Evolutionary conservation across 306 rosid genomes (phyloP), one percentile per base, ranked within the genome.

Genomic region (Quercus engelmannii): DNA sequence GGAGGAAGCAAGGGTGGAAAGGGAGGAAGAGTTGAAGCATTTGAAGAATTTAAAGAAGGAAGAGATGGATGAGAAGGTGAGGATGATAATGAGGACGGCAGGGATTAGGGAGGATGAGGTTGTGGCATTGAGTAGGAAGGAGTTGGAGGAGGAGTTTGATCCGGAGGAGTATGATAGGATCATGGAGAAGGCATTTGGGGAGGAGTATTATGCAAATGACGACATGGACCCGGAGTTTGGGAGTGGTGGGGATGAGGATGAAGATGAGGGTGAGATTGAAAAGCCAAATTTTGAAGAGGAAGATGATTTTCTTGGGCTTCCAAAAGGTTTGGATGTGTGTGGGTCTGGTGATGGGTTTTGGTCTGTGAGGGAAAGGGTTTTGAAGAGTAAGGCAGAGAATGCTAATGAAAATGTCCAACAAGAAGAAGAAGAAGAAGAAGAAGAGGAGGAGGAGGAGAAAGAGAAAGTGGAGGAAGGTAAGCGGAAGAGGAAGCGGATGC

Each of bases 21-120:
- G 94, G 89, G 94, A 93, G 84, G 98, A 91, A 88, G 99, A 95
- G 78, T 78, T 95, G 89, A 93, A 91, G 71, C 94, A 85, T 82
- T 80, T 93, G 70, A 95, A 95, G 81, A 95, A 95, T 87, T 82
- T 91, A 89, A 95, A 93, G 90, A 93, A 90, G 88, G 91, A 95
- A 80, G 98, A 95, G 85, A 94, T 91, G 57, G 85, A 83, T 13
- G 96, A 93, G 62, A 92, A 82, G 87, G 79, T 93, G 26, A 86
- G 74, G 69, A 90, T 71, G 90, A 93, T 95, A 55, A 88, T 88
- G 89, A 80, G 78, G 86, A 89, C 84, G 17, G 96, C 99, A 0
- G 99, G 99, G 57, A 86, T 95, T n/a, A 14, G 74, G 54, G 92
- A 87, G 65, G 90, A 83, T n/a, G 96, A 87, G 19, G 69, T 88